Evolutionary conservation across 495 filamentous ascomycete genomes (phyloP), one percentile per base, ranked within the genome.

Genomic region (Aspergillus diversus): DNA sequence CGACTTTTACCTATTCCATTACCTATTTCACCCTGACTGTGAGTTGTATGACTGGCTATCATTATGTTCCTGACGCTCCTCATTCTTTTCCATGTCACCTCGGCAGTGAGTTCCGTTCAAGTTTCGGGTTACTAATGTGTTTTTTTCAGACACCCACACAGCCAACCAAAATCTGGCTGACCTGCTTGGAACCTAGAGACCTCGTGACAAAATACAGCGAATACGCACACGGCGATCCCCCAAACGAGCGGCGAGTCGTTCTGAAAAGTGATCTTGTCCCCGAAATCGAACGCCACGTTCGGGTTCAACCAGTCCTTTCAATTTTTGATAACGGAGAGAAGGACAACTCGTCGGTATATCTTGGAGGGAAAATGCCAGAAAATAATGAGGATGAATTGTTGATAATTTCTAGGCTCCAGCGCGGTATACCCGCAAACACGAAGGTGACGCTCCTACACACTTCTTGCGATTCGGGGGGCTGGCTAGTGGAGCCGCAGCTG

Each of bases 151-250:
- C 27, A 42, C 21, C 5, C 3, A 53, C 27, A 53, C 39, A 48
- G 4, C 17, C n/a, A 57, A 33, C 39, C 55, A 57, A 17, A 17
- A 57, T 33, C 15, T 48, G 39, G 55, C 42, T 57, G 21, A 57
- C 55, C 8, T 57, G 55, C 31, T 17, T 32, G 7, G 55, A 57
- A 15, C 55, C 39, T 0, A 46, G 21, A 48, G 11, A 3, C 32
- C 31, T 57, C 4, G 42, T 57, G 15, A 6, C 4, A 11, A 57
- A 48, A 42, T 57, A 57, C 31, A 9, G 34, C 33, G 39, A 57
- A 33, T 57, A 47, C 42, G 11, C 13, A 16, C 55, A 57, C 15
- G 55, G 55, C 11, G 55, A 48, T 48, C 31, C 55, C 12, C 33
- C 27, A 33, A 13, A 15, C 21, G 42, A 47, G 3, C 55, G 42